Evolutionary conservation across 108 stramenopile genomes (phyloP).

Genomic region (Nannochloropsis granulata): DNA sequence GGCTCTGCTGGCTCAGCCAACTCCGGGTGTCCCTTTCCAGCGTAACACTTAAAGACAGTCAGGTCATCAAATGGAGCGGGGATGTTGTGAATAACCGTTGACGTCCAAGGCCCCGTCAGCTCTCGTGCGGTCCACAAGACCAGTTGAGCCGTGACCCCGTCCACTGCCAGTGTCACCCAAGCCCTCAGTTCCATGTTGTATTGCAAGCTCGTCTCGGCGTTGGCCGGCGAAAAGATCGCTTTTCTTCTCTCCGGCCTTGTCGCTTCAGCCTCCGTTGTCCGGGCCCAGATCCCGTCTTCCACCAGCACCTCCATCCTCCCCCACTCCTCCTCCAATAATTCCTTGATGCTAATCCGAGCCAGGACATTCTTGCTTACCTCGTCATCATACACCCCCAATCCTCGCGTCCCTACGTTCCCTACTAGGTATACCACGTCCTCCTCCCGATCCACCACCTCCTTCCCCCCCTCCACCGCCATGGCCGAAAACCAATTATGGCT

Average conservation of each 20-base stretch:
- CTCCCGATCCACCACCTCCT: neutral
- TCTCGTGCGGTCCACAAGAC: neutral
- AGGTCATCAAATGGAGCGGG: neutral
- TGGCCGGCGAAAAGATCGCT: neutral
- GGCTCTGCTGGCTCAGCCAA: neutral
- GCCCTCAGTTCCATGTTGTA: neutral
- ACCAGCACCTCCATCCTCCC: neutral
- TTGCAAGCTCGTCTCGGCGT: neutral
- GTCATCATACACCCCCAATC: neutral
- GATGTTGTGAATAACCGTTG: neutral
- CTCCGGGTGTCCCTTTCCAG: neutral
- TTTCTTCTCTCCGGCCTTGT: neutral
- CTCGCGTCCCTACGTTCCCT: neutral
- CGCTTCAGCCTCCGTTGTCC: neutral
- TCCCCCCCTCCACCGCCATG: neutral
- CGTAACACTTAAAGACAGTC: neutral
- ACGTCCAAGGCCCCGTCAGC: neutral
- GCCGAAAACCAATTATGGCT: neutral
- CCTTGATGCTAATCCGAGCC: neutral
- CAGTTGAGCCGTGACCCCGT: neutral
- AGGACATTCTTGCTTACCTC: neutral
- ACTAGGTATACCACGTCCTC: neutral
- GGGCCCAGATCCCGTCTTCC: neutral
- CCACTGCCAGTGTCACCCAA: neutral
- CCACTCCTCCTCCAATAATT: neutral